These are phyloP conservation scores for Fraxinus velutina DNA, from an alignment of 305 asterid genomes.

Conservation along the genomic window DNA sequence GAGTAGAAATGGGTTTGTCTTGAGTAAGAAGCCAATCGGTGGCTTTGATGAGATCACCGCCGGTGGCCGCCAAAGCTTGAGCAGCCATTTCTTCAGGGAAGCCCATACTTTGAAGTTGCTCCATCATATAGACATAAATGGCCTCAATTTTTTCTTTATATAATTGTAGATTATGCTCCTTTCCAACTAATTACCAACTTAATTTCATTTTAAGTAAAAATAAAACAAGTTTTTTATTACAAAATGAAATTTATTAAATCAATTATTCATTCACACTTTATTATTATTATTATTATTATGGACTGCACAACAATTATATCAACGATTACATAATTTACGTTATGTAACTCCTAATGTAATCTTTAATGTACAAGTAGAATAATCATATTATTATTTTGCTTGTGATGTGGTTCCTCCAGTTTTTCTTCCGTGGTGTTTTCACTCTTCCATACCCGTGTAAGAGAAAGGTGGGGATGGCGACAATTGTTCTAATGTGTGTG, in stretches of 20 bases:
- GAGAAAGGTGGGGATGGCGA: too few species aligned
- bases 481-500: too few species aligned
- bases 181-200: background rate
- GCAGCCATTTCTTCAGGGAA: slow-evolving; percentile 49
- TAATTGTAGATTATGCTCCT: background rate
- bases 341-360: too few species aligned
- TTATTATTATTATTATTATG: too few species aligned
- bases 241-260: background rate
- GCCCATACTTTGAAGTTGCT: slow-evolving; percentile 68
- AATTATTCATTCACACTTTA: background rate
- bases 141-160: background rate
- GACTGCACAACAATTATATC: too few species aligned
- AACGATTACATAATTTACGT: too few species aligned
- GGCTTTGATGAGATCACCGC: slow-evolving; percentile 56
- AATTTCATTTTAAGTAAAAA: background rate
- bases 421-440: too few species aligned
- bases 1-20: background rate
- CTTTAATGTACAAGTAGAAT: too few species aligned
- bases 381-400: too few species aligned
- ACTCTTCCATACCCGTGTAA: too few species aligned
- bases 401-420: too few species aligned
- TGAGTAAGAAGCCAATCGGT: slow-evolving; percentile 63
- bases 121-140: background rate
- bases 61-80: slow-evolving; percentile 52
- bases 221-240: background rate